Conservation (phyloP, 192 early-diverging fungal species). For the Podochytrium sp. region DNA sequence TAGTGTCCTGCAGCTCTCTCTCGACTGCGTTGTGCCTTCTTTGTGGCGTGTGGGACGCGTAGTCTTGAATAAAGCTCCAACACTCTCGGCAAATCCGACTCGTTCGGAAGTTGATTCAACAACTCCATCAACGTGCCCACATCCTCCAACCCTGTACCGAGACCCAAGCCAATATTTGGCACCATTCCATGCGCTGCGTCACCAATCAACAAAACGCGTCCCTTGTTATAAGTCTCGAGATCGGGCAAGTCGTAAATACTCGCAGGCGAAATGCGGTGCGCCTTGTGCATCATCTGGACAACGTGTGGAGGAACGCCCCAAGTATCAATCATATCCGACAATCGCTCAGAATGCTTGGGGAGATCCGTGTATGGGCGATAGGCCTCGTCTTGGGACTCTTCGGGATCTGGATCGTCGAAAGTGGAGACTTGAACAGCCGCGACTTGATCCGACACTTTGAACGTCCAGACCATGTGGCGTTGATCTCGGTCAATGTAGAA, state of each 20-base stretch:
- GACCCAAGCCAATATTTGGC: not conserved
- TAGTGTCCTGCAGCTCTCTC: slow-evolving; percentile 2
- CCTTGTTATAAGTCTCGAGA: not conserved
- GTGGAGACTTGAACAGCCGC: not conserved
- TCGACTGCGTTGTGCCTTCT: not conserved
- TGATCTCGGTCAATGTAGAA: slow-evolving; percentile 5
- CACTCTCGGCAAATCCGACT: not conserved
- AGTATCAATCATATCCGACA: not conserved
- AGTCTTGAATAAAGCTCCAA: slow-evolving; percentile 20
- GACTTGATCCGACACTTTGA: slow-evolving; percentile 7
- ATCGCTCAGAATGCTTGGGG: slow-evolving; percentile 7
- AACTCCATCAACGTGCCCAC: not conserved
- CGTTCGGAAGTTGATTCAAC: not conserved
- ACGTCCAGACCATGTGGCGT: not conserved
- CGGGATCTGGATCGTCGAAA: not conserved
- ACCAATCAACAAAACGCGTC: slow-evolving; percentile 15
- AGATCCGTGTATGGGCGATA: slow-evolving; percentile 21
- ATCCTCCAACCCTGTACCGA: not conserved
- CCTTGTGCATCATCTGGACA: slow-evolving; percentile 14
- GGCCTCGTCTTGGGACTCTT: not conserved
- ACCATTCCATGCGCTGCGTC: slow-evolving; percentile 17
- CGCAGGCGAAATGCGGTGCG: not conserved
- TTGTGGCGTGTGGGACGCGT: not conserved
- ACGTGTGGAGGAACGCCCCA: slow-evolving; percentile 24
- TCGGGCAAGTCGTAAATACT: slow-evolving; percentile 14